Conservation (phyloP, 768 basidiomycete genomes). For the Coprinopsis marcescibilis region DNA sequence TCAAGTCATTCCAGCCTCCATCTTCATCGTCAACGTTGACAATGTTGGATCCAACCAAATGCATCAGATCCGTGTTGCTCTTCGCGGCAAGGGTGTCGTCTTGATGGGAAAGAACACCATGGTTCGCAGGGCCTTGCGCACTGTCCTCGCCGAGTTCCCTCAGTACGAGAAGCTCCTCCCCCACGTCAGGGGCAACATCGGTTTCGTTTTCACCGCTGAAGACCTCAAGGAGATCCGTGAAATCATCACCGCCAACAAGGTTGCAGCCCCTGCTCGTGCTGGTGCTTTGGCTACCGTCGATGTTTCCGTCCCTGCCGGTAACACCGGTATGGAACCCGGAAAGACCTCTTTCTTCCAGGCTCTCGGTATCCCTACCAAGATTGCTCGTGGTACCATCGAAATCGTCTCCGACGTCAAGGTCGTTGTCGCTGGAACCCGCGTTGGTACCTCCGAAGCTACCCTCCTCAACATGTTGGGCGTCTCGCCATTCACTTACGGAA, state of each 20-base stretch:
- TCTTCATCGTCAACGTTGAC: conserved; percentile 99
- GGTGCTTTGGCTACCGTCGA: conserved; percentile 93
- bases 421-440: conserved; percentile 86
- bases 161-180: conserved; percentile 96
- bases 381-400: conserved; percentile 99
- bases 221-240: conserved; percentile 96
- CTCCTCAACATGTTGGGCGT: conserved; percentile 99
- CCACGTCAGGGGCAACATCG: conserved; percentile 95
- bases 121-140: conserved; percentile 96
- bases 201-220: conserved; percentile 91
- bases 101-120: conserved; percentile 99
- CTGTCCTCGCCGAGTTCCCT: conserved; percentile 83
- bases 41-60: conserved; percentile 99
- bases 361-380: conserved; percentile 98
- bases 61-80: conserved; percentile 93
- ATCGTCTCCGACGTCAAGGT: conserved; percentile 97
- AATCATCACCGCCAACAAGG: conserved; percentile 93
- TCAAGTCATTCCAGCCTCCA: conserved; percentile 61
- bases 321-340: conserved; percentile 99
- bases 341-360: conserved; percentile 99
- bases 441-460: conserved; percentile 95
- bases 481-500: conserved; percentile 99
- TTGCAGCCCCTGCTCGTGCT: conserved; percentile 97
- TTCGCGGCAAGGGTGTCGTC: conserved; percentile 94
- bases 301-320: conserved; percentile 87